These are phyloP conservation scores for Polysphondylium violaceum DNA, from an alignment of 78 protist species.

Conservation along the genomic window DNA sequence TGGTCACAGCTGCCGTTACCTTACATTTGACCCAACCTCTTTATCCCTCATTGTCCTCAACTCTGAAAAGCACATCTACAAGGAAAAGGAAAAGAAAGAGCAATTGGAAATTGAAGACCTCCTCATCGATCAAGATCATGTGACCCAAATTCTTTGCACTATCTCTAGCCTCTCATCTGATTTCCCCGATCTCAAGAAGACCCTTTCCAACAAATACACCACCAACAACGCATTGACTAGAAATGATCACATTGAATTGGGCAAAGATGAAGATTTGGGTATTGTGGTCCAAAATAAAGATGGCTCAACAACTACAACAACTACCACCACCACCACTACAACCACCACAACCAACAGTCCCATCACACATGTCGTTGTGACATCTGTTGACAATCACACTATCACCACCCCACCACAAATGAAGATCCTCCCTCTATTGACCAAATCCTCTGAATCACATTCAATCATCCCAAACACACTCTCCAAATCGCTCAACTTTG, in stretches of 20 bases:
- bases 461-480: background rate
- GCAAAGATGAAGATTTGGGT: background rate
- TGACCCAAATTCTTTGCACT: constrained; percentile 8
- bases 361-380: background rate
- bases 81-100: background rate
- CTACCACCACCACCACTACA: background rate
- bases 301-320: constrained; percentile 1
- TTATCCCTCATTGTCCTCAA: background rate
- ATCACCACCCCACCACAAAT: constrained; percentile 20
- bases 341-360: background rate
- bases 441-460: background rate
- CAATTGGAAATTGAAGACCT: background rate
- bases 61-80: background rate
- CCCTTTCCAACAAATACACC: too few relatives aligned
- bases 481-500: constrained; percentile 49
- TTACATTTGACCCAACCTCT: background rate
- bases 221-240: background rate
- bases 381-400: background rate
- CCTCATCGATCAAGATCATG: constrained; percentile 10
- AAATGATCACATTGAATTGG: background rate
- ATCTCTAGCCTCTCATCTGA: background rate
- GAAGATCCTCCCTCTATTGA: background rate
- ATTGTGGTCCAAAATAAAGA: background rate
- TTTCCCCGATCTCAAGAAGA: background rate
- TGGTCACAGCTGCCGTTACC: constrained; percentile 14